A percentile compares a stretch with the other conserved stretches of the same genome.
These are phyloP conservation scores for Tubosaeta sp. DNA, from an alignment of 768 basidiomycete genomes.

Conservation along the genomic window DNA sequence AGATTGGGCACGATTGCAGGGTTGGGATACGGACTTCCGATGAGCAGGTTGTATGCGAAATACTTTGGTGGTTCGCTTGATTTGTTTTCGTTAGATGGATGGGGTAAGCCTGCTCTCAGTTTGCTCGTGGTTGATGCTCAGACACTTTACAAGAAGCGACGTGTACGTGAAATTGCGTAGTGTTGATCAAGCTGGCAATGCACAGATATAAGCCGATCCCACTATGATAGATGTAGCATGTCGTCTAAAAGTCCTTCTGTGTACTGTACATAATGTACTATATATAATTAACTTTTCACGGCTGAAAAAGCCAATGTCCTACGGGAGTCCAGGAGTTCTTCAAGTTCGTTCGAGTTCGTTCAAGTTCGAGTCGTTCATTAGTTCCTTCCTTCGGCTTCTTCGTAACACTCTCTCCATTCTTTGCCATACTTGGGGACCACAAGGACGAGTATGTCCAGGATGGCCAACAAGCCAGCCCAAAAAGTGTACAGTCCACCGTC, in stretches of 20 bases:
- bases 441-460: constrained; percentile 52
- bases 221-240: background rate
- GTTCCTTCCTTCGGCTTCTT: background rate
- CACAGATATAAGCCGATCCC: constrained; percentile 36
- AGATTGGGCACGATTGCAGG: constrained; percentile 90
- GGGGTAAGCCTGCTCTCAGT: constrained; percentile 50
- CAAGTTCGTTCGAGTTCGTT: too few relatives aligned
- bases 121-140: background rate
- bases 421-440: constrained; percentile 59
- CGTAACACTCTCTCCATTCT: constrained; percentile 46
- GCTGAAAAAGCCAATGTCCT: too few relatives aligned
- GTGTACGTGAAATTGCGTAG: constrained; percentile 53
- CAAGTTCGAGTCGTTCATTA: too few relatives aligned
- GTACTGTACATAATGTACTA: too few relatives aligned
- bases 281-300: too few relatives aligned
- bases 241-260: too few relatives aligned
- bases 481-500: constrained; percentile 80
- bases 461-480: constrained; percentile 52
- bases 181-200: constrained; percentile 48
- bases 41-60: constrained; percentile 72
- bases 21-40: constrained; percentile 80
- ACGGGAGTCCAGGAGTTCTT: too few relatives aligned
- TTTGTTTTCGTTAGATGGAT: constrained; percentile 76
- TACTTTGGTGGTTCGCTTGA: constrained; percentile 89
- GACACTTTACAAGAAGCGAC: constrained; percentile 37